Conservation (phyloP, 192 early-diverging fungal species). For the Coemansia furcata region DNA sequence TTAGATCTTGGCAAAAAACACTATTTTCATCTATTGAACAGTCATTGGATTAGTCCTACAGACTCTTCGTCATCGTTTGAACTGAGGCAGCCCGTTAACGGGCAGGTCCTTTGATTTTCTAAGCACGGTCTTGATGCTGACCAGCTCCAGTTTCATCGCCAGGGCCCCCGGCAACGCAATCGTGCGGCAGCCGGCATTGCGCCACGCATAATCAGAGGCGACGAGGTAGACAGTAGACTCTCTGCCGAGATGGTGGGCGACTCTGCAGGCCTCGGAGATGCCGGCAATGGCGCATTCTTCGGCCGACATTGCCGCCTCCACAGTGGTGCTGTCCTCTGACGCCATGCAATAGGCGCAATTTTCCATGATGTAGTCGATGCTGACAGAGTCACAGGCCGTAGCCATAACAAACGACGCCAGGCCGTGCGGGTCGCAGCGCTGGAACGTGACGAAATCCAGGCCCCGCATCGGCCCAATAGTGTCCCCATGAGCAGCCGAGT, state of each 20-base stretch:
- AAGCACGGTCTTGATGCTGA: not conserved
- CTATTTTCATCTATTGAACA: not conserved
- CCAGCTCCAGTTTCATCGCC: not conserved
- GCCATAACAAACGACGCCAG: conserved; percentile 1
- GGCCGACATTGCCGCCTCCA: not conserved
- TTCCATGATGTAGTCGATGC: not conserved
- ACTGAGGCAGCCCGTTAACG: not conserved
- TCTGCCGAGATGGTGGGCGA: not conserved
- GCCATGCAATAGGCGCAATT: not conserved
- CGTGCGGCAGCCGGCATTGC: not conserved
- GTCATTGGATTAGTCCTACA: not conserved
- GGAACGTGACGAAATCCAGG: conserved; percentile 1
- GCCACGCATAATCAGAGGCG: not conserved
- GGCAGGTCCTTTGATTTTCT: not conserved
- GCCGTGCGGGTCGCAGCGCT: not conserved
- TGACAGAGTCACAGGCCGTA: not conserved
- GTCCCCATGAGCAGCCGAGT: not conserved
- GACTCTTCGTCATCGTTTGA: not conserved
- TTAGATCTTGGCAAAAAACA: not conserved
- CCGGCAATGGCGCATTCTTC: not conserved
- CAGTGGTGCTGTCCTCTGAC: not conserved
- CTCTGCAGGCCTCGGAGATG: not conserved
- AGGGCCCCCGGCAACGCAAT: not conserved
- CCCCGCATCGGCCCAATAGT: not conserved
- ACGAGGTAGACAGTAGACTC: not conserved